A percentile compares a stretch with the other conserved stretches of the same genome.
These are phyloP conservation scores for Pichia sp. DNA, from an alignment of 1,139 yeast species.

Conservation along the genomic window DNA sequence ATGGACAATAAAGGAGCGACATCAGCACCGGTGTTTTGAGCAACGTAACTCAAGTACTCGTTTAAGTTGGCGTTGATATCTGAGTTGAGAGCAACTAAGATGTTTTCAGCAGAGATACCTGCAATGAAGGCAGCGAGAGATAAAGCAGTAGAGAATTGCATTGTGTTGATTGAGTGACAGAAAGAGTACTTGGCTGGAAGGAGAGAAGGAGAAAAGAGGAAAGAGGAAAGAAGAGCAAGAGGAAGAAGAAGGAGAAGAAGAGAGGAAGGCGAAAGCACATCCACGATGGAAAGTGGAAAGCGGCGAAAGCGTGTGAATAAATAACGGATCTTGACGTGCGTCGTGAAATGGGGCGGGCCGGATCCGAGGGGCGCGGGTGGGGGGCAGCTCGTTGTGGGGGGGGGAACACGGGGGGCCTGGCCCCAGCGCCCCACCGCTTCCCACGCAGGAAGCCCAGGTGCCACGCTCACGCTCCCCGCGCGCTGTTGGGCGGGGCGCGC, in stretches of 20 bases:
- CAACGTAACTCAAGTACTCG: constrained; percentile 28
- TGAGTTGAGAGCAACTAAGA: constrained; percentile 25
- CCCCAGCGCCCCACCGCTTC: no score
- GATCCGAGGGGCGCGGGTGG: no score
- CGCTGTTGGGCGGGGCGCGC: no score
- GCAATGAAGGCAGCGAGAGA: constrained; percentile 20
- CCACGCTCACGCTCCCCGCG: no score
- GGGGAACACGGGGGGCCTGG: no score
- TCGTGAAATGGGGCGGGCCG: no score
- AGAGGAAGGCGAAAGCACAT: neutral
- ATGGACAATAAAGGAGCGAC: constrained; percentile 30
- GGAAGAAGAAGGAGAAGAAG: neutral
- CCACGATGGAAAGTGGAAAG: no score
- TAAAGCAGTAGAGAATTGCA: constrained; percentile 19
- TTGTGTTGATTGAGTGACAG: constrained; percentile 6
- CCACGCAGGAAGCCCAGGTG: no score
- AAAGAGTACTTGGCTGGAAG: neutral
- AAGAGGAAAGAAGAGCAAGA: neutral
- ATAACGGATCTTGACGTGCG: no score
- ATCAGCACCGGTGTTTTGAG: constrained; percentile 20
- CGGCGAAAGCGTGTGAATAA: no score
- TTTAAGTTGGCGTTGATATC: constrained; percentile 27
- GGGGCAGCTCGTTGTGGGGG: no score
- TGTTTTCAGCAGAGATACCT: constrained; percentile 19
- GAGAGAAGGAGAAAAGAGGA: no score